Percentiles rank a stretch among this genome's conserved stretches.
phyloP scores from a whole-genome alignment of 2,329 filamentous ascomycete genomes.

The Teratosphaeria zuluensis region DNA sequence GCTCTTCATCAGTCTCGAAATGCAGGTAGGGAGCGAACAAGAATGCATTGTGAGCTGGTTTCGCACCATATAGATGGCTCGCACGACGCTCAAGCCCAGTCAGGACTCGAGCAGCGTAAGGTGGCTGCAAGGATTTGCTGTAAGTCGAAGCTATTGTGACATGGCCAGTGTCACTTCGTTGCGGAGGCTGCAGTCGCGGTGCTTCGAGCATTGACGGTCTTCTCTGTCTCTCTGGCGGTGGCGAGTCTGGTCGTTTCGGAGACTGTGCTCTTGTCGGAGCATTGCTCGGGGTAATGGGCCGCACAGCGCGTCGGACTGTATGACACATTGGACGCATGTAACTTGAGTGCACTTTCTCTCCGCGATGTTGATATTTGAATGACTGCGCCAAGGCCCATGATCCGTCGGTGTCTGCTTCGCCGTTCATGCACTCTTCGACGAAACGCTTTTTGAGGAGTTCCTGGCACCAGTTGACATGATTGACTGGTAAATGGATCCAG shows the following conservation, averaged over 20 bases:
- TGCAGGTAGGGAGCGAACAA: conserved; percentile 57
- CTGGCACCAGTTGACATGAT: conserved; percentile 53
- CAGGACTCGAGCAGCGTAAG: too few species aligned
- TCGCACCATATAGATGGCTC: background rate
- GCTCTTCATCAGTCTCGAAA: conserved; percentile 48
- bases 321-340: conserved; percentile 52
- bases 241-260: background rate
- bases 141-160: too few species aligned
- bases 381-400: conserved; percentile 54
- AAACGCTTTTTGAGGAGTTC: conserved; percentile 55
- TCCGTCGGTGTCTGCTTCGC: conserved; percentile 51
- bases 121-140: too few species aligned
- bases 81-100: background rate
- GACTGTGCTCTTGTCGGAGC: background rate
- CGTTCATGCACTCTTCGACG: conserved; percentile 42
- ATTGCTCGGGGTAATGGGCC: conserved; percentile 4
- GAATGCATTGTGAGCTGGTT: conserved; percentile 28
- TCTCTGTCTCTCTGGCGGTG: too few species aligned
- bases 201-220: too few species aligned
- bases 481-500: conserved; percentile 39
- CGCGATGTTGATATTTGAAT: conserved; percentile 53
- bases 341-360: conserved; percentile 48
- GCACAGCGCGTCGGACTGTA: conserved; percentile 10
- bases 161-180: too few species aligned
- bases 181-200: too few species aligned